Base-by-base conservation (phyloP, 2,329 filamentous ascomycete genomes). In the Colletotrichum australisinense region DNA sequence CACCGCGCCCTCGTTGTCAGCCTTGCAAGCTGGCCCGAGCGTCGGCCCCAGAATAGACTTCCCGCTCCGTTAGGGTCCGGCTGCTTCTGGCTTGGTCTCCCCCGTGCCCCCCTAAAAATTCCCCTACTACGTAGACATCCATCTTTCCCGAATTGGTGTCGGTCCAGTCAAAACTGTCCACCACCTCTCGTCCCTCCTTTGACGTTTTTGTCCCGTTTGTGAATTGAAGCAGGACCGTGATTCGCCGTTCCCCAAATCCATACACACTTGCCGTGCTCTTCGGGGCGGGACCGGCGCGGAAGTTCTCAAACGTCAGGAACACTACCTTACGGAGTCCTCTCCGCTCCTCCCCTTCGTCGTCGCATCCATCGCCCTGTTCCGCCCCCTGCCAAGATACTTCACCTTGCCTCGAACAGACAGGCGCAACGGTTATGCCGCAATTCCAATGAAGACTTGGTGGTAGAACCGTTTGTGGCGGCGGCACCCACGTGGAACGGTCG, bases 51-150 rank as follows among this genome's bases (percentile, higher is more conserved):
- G 70, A 69, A 64, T 71, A 65, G 56, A 73, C 67, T 73, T 73
- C 71, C 71, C 71, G 71, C 67, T 57, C 62, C 60, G 26, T 65
- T 60, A 72, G 70, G 66, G 67, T 53, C 67, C 63, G 46, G 38
- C 65, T 64, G 26, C 24, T 69, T 63, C 52, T 42, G 65, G 30
- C 52, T 22, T 56, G 24, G 42, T 42, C 38, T 42, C 38, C 38
- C 38, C 38, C 38, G 14, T 42, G 30, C 19, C 32, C 52, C 52
- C 59, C 52, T 19, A 35, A 24, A 38, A 22, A 6, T 30, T 67
- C 11, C 42, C 28, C n/a, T 26, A 28, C 26, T 5, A 6, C 26
- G 26, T 28, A n/a, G 38, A 49, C 24, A 26, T 42, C n/a, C 24
- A 26, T 42, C n/a, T 22, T 42, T 24, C 49, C 19, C 9, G 52